Evolutionary conservation across 495 filamentous ascomycete genomes (phyloP).

Genomic region (Penicillium steckii): DNA sequence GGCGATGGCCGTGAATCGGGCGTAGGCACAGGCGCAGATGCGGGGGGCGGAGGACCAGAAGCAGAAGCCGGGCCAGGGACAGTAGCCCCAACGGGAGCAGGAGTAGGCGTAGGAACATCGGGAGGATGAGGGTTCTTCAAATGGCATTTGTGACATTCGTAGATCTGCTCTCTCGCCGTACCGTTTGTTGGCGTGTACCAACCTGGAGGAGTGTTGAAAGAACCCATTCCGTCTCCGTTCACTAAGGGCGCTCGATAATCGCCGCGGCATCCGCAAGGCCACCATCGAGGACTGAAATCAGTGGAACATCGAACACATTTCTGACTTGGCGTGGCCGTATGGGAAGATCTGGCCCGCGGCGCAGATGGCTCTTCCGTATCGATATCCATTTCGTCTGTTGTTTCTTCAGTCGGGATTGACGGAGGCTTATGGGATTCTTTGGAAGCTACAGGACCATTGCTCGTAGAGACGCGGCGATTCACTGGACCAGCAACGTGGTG

Average conservation of each 20-base stretch:
- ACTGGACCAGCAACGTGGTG: conserved; percentile 19
- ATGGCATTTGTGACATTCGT: conserved; percentile 55
- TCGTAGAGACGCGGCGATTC: conserved; percentile 41
- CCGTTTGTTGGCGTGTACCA: conserved; percentile 33
- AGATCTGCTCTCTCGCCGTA: conserved; percentile 22
- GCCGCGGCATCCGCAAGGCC: conserved; percentile 32
- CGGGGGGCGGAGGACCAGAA: too few species aligned
- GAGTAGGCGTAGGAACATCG: not conserved
- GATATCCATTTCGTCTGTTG: conserved; percentile 35
- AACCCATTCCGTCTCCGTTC: conserved; percentile 31
- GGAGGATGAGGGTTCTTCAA: conserved; percentile 35
- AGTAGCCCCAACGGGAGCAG: not conserved
- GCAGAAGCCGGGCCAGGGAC: too few species aligned
- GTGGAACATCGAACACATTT: conserved; percentile 42
- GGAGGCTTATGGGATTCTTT: conserved; percentile 33
- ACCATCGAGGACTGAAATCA: conserved; percentile 44
- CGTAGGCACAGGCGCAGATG: not conserved
- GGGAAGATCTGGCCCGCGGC: conserved; percentile 7
- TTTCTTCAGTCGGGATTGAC: conserved; percentile 26
- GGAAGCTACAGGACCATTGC: conserved; percentile 25
- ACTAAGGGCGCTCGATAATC: conserved; percentile 29
- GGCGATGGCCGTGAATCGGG: not conserved
- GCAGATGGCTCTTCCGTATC: conserved; percentile 27
- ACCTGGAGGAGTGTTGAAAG: conserved; percentile 16
- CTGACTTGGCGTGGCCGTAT: conserved; percentile 21